phyloP scores from a whole-genome alignment of 331 rosid genomes.

The Malus hybrid region DNA sequence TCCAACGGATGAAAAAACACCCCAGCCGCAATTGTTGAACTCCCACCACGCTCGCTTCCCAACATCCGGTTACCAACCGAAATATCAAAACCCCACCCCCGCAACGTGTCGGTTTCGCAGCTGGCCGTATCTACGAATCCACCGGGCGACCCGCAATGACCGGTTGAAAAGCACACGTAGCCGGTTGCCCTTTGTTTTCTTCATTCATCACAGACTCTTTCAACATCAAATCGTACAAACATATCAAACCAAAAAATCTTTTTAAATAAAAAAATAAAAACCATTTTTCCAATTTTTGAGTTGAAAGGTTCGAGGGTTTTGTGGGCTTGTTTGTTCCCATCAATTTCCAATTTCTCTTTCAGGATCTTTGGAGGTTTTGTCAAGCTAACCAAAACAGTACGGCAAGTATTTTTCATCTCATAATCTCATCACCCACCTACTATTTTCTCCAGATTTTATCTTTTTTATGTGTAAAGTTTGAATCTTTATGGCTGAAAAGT shows the following conservation, averaged over 20 bases:
- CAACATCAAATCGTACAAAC: background rate
- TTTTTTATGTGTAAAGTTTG: background rate
- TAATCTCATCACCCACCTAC: background rate
- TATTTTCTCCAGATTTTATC: background rate
- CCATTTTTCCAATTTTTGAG: background rate
- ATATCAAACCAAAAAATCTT: slow-evolving; percentile 1
- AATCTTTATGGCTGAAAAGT: background rate
- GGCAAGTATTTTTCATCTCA: slow-evolving; percentile 20
- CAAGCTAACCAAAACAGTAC: slow-evolving; percentile 20
- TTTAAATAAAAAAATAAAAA: no score
- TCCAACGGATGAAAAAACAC: slow-evolving; percentile 2
- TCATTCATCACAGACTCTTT: slow-evolving; percentile 4
- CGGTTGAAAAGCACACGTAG: slow-evolving; percentile 12
- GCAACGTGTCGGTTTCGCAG: background rate
- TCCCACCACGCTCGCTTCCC: background rate
- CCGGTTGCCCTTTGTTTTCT: slow-evolving; percentile 6
- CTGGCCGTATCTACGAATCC: background rate
- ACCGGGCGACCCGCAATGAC: background rate
- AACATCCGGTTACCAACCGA: background rate
- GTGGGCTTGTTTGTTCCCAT: slow-evolving; percentile 10
- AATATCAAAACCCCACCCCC: background rate
- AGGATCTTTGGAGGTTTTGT: slow-evolving; percentile 6
- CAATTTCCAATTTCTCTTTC: slow-evolving; percentile 16
- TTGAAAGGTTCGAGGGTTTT: slow-evolving; percentile 12
- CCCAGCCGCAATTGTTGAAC: slow-evolving; percentile 30